phyloP scores from a whole-genome alignment of 805 yeast genomes.

The Suhomyces vadensis region DNA sequence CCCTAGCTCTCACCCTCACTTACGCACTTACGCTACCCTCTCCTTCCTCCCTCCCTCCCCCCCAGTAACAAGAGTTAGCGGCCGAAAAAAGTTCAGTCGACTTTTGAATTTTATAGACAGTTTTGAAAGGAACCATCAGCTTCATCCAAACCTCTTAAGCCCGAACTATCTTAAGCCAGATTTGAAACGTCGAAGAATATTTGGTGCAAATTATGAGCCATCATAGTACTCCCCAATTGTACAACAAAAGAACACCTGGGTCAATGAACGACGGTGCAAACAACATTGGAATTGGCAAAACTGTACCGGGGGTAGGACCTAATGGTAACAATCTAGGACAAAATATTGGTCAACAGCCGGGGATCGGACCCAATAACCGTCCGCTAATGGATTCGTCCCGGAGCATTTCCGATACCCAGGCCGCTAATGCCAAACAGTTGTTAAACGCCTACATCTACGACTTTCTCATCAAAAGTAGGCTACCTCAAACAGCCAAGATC shows the following conservation, averaged over 20 bases:
- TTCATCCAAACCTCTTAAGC: background rate
- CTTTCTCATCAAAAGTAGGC: slow-evolving; percentile 71
- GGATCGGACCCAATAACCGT: background rate
- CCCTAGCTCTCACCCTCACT: background rate
- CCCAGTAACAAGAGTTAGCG: background rate
- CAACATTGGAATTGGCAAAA: slow-evolving; percentile 2
- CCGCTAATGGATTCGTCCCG: slow-evolving; percentile 29
- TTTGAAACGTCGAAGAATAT: too few relatives aligned
- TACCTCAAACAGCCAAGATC: slow-evolving; percentile 68
- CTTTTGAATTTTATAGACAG: too few relatives aligned
- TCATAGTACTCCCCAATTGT: slow-evolving; percentile 38
- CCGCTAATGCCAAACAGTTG: slow-evolving; percentile 54
- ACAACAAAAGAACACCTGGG: slow-evolving; percentile 33
- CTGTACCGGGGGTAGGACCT: background rate
- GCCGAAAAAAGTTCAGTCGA: background rate
- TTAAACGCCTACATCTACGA: slow-evolving; percentile 86
- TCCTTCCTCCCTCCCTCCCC: background rate
- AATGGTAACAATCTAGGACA: background rate
- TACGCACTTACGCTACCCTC: background rate
- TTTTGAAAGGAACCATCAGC: too few relatives aligned
- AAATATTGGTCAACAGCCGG: background rate
- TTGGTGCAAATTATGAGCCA: slow-evolving; percentile 29
- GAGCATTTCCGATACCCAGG: slow-evolving; percentile 43
- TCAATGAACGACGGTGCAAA: slow-evolving; percentile 12
- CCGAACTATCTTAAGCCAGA: too few relatives aligned